Percentiles rank a stretch among this genome's conserved stretches.
Evolutionary conservation across 2,329 filamentous ascomycete species (phyloP).

Genomic region (Alternaria tenuissima): DNA sequence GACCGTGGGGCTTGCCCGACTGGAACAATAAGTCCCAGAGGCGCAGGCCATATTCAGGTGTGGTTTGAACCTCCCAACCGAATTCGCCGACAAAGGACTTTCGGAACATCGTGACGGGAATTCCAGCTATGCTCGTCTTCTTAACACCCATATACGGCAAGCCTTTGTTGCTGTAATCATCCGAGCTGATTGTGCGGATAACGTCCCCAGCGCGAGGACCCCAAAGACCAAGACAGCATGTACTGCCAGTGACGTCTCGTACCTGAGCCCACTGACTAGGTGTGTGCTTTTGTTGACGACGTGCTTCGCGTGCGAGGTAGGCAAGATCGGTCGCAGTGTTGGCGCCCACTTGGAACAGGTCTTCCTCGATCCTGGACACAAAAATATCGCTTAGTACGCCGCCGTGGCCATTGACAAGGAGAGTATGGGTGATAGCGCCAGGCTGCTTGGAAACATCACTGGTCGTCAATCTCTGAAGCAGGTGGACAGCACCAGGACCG

Average conservation of each 20-base stretch:
- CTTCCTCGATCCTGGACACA: constrained; percentile 60
- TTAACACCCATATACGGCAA: constrained; percentile 63
- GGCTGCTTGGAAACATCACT: constrained; percentile 58
- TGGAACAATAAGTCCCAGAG: constrained; percentile 68
- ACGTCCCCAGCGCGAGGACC: constrained; percentile 65
- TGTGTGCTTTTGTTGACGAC: constrained; percentile 53
- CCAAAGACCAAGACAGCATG: constrained; percentile 70
- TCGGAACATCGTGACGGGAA: constrained; percentile 65
- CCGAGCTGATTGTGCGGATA: constrained; percentile 55
- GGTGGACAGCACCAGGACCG: constrained; percentile 64
- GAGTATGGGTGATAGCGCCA: constrained; percentile 64
- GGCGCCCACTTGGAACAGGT: constrained; percentile 64
- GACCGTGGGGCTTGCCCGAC: constrained; percentile 63
- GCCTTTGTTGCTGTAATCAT: constrained; percentile 57
- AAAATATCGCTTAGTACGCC: constrained; percentile 66
- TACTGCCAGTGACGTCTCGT: constrained; percentile 66
- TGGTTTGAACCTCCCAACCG: constrained; percentile 70
- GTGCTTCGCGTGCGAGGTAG: constrained; percentile 64
- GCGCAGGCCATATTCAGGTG: constrained; percentile 64
- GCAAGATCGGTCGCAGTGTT: constrained; percentile 64
- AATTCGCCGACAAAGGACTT: constrained; percentile 69
- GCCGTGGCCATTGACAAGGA: constrained; percentile 63
- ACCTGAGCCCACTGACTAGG: constrained; percentile 60
- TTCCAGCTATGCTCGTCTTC: constrained; percentile 59
- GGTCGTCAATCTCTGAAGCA: constrained; percentile 64